These are phyloP conservation scores for Marasmius tenuissimus DNA, from an alignment of 1,284 basidiomycete species.

Conservation along the genomic window DNA sequence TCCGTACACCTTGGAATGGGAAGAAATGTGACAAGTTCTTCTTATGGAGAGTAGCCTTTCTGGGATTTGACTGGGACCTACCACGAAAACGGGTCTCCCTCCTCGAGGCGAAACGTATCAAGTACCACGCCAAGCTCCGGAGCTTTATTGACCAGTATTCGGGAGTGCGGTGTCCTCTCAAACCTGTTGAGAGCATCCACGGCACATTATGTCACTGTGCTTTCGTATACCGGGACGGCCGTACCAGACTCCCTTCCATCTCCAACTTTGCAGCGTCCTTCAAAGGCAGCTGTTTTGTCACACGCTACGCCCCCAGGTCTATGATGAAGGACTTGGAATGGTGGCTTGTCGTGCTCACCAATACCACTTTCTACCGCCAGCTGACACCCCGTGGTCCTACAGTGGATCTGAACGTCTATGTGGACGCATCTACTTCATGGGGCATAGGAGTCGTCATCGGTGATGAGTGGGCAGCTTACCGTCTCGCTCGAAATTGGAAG, in stretches of 20 bases:
- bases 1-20: slow-evolving; percentile 29
- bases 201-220: slow-evolving; percentile 34
- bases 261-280: slow-evolving; percentile 24
- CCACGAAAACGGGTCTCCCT: slow-evolving; percentile 17
- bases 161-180: slow-evolving; percentile 15
- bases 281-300: background rate
- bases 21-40: slow-evolving; percentile 22
- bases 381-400: slow-evolving; percentile 14
- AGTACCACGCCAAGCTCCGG: too few species aligned
- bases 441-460: slow-evolving; percentile 35
- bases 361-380: slow-evolving; percentile 7
- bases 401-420: slow-evolving; percentile 22
- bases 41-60: slow-evolving; percentile 12
- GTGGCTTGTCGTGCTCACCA: too few species aligned
- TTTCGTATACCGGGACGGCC: slow-evolving; percentile 29
- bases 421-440: slow-evolving; percentile 35
- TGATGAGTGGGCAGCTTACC: slow-evolving; percentile 26
- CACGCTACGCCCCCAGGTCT: background rate
- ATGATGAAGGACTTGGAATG: slow-evolving; percentile 24
- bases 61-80: slow-evolving; percentile 27
- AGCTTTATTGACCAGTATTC: too few species aligned
- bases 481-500: slow-evolving; percentile 23
- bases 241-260: slow-evolving; percentile 26
- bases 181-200: slow-evolving; percentile 21
- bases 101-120: too few species aligned